Conservation (phyloP, 2,329 filamentous ascomycete species). For the Blumeriella jaapii region DNA sequence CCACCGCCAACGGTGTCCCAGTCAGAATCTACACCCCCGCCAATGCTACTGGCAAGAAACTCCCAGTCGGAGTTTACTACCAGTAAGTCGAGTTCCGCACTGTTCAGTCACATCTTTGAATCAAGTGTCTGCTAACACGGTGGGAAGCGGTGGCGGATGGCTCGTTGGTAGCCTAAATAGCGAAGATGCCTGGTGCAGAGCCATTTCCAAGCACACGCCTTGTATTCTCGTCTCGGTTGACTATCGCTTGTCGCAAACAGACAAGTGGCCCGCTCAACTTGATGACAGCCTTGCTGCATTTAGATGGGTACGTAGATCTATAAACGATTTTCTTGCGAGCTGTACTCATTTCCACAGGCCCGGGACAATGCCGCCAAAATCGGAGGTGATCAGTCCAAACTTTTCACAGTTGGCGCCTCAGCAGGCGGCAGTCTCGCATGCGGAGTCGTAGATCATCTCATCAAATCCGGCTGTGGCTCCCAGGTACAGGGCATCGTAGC, state of each 20-base stretch:
- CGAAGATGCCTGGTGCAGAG: slow-evolving; percentile 28
- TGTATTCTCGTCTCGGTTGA: slow-evolving; percentile 28
- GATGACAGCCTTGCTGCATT: slow-evolving; percentile 20
- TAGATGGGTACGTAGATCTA: slow-evolving; percentile 14
- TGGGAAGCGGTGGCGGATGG: slow-evolving; percentile 30
- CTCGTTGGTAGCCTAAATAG: slow-evolving; percentile 27
- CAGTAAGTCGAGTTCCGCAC: too few species aligned
- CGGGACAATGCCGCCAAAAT: slow-evolving; percentile 9
- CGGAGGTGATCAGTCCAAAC: slow-evolving; percentile 5
- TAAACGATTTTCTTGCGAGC: neutral
- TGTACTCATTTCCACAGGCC: slow-evolving; percentile 10
- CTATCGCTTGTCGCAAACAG: slow-evolving; percentile 22
- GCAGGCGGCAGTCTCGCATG: slow-evolving; percentile 21
- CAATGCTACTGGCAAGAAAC: slow-evolving; percentile 7
- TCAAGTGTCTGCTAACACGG: slow-evolving; percentile 29
- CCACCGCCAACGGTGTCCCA: slow-evolving; percentile 12
- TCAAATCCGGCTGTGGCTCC: slow-evolving; percentile 7
- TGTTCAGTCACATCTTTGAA: too few species aligned
- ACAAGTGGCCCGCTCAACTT: slow-evolving; percentile 23
- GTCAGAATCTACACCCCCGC: slow-evolving; percentile 21
- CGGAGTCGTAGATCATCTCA: slow-evolving; percentile 16
- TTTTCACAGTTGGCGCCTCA: slow-evolving; percentile 18
- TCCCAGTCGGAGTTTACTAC: slow-evolving; percentile 28
- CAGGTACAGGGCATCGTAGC: slow-evolving; percentile 18
- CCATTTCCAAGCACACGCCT: slow-evolving; percentile 23